Base-by-base conservation (phyloP, 2,329 filamentous ascomycete genomes). In the Plectosphaerella cucumerina region DNA sequence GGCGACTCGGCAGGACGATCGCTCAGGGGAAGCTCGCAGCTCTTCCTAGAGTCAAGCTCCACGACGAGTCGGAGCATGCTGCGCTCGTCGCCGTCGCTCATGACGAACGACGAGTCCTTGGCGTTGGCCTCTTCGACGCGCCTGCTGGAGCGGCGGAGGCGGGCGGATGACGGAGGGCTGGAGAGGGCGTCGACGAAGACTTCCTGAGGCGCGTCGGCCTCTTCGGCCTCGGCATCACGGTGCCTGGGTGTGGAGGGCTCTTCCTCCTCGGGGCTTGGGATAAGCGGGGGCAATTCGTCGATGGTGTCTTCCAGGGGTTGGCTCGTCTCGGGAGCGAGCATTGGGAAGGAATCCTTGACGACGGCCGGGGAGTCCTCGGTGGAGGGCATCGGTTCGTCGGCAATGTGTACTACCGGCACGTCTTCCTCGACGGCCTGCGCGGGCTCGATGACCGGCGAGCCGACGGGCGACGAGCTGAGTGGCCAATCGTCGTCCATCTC, bases 391-490 rank as follows among this genome's bases (percentile, higher is more conserved):
- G 51, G 48, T 47, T 58, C 49, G 21, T 53, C 50, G 14, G 50
- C 33, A 39, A 59, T 47, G 8, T 54, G 48, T 22, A 43, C 21
- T 3, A 15, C 15, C 6, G 35, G 47, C 12, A 48, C 23, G 9
- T 48, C 47, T 14, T 11, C 17, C 31, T 39, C 17, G 10, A 34
- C 45, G n/a, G 35, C 20, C 12, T n/a, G 18, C 20, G 53, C 45
- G 17, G 51, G 49, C 8, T 52, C 48, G 3, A 62, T 56, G 21
- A 64, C 61, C 3, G 81, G 81, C 3, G 80, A 81, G 11, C 73
- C 77, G 10, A 74, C 58, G 1, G 81, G 80, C 2, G 81, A 83
- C 1, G 80, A 82, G n/a, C 69, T 68, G 26, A 82, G 76, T 10
- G 77, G 71, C 75, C 78, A 83, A 22, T 74, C 70, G 18, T 74